These are phyloP conservation scores for Colletotrichum liaoningense DNA, from an alignment of 2,329 filamentous ascomycete genomes.

Conservation along the genomic window DNA sequence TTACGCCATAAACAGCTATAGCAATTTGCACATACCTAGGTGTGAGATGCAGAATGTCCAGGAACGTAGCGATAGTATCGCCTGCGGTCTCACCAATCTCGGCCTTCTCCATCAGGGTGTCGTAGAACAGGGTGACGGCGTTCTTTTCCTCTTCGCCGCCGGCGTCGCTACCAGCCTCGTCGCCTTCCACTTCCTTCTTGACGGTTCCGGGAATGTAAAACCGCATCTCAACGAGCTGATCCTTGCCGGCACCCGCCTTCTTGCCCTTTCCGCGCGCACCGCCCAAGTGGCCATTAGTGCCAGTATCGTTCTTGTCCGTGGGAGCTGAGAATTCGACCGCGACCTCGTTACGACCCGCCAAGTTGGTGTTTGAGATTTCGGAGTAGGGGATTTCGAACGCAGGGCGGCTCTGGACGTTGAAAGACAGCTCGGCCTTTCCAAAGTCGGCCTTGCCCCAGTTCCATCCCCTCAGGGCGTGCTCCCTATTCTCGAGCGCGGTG, in stretches of 20 bases:
- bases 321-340: conserved; percentile 92
- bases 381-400: conserved; percentile 98
- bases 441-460: conserved; percentile 99
- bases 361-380: conserved; percentile 96
- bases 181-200: conserved; percentile 79
- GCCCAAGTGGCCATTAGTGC: conserved; percentile 78
- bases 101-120: conserved; percentile 97
- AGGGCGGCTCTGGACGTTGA: conserved; percentile 96
- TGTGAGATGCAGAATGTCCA: conserved; percentile 96
- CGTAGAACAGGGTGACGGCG: conserved; percentile 96
- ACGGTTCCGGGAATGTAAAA: conserved; percentile 97
- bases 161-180: conserved; percentile 75
- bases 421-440: conserved; percentile 91
- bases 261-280: conserved; percentile 82
- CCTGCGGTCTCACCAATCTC: conserved; percentile 99
- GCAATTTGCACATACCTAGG: conserved; percentile 72
- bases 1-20: not conserved
- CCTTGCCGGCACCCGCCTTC: conserved; percentile 88
- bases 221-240: conserved; percentile 97
- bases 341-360: conserved; percentile 97
- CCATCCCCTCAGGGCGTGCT: conserved; percentile 96
- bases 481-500: conserved; percentile 89
- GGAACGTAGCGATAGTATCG: conserved; percentile 96
- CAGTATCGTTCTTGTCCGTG: conserved; percentile 76
- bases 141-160: conserved; percentile 84